Evolutionary conservation across 345 rosid species (phyloP).

Genomic region (Heritiera littoralis): DNA sequence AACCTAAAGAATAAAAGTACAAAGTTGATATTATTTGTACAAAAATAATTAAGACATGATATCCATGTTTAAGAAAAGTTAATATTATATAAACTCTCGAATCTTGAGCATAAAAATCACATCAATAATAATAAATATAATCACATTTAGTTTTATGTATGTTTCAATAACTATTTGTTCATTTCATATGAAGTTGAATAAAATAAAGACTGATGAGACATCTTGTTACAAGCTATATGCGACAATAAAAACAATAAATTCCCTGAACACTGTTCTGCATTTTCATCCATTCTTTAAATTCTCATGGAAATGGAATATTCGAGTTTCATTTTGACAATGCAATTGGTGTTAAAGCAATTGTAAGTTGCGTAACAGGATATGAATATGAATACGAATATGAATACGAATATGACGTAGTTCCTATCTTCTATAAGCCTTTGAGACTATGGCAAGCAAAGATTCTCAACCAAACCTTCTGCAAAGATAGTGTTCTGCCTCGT

Average conservation of each 20-base stretch:
- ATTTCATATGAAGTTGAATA: no score
- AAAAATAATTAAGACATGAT: no score
- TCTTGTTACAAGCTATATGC: no score
- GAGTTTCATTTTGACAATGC: not conserved
- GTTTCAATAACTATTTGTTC: no score
- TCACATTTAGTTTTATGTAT: no score
- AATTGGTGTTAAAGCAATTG: not conserved
- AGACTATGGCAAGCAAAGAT: not conserved
- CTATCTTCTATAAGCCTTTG: not conserved
- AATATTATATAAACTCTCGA: no score
- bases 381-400: not conserved
- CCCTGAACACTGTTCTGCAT: not conserved
- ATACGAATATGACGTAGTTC: not conserved
- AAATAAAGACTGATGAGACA: not conserved
- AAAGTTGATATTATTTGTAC: no score
- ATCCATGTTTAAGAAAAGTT: no score
- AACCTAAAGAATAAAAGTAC: no score
- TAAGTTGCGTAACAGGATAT: constrained; percentile 7
- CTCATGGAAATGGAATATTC: constrained; percentile 6
- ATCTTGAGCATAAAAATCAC: no score
- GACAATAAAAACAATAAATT: not conserved
- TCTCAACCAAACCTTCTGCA: not conserved
- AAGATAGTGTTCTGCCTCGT: not conserved
- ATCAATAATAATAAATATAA: no score
- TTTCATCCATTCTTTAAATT: not conserved